Conservation (phyloP, 495 filamentous ascomycete genomes). For the Hypoxylon rickii region DNA sequence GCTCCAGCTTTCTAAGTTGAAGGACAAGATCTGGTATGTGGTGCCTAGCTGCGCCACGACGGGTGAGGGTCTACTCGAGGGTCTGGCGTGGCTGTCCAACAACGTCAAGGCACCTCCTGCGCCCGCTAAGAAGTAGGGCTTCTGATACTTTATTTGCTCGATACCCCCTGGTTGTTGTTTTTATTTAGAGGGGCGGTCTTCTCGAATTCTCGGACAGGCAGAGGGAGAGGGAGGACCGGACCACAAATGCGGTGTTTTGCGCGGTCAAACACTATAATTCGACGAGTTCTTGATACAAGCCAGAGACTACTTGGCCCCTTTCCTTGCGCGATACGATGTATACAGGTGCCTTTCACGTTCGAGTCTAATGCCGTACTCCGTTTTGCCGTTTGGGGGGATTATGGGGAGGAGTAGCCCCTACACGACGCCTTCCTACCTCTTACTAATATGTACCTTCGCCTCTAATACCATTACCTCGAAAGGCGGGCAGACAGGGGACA, state of each 20-base stretch:
- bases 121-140: slow-evolving; percentile 53
- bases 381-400: not conserved
- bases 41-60: slow-evolving; percentile 93
- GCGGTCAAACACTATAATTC: not conserved
- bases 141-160: slow-evolving; percentile 25
- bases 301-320: not conserved
- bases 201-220: not conserved
- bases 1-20: slow-evolving; percentile 81
- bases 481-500: no score
- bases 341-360: not conserved
- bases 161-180: slow-evolving; percentile 30
- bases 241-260: not conserved
- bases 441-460: not conserved
- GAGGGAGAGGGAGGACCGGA: not conserved
- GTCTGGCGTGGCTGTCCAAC: slow-evolving; percentile 90
- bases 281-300: not conserved
- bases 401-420: not conserved
- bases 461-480: no score
- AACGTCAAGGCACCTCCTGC: slow-evolving; percentile 80
- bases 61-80: slow-evolving; percentile 92
- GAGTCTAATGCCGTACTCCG: not conserved
- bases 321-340: not conserved
- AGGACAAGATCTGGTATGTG: slow-evolving; percentile 94
- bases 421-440: not conserved
- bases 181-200: slow-evolving; percentile 10